phyloP scores from a whole-genome alignment of 1,139 yeast species.

The Suhomyces panamericanus region DNA sequence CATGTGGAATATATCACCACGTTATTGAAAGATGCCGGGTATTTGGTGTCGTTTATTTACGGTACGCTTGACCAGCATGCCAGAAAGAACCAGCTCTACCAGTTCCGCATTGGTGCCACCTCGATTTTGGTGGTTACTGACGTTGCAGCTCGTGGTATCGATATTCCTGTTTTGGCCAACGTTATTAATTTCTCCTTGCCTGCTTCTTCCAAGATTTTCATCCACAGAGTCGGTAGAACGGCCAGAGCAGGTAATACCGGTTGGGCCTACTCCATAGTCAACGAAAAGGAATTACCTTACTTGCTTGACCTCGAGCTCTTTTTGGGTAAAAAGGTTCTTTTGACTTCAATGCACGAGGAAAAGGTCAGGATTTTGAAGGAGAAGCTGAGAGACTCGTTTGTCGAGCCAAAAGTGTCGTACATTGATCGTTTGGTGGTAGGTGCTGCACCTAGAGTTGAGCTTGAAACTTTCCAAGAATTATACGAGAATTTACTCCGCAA shows the following conservation, averaged over 20 bases:
- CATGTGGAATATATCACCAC: conserved; percentile 89
- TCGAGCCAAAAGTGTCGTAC: conserved; percentile 62
- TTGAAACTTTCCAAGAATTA: conserved; percentile 75
- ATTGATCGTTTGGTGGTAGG: conserved; percentile 83
- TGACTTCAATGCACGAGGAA: conserved; percentile 69
- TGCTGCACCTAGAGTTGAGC: conserved; percentile 66
- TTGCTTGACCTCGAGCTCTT: conserved; percentile 87
- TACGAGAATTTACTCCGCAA: conserved; percentile 60
- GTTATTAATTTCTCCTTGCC: conserved; percentile 91
- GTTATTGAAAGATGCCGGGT: conserved; percentile 74
- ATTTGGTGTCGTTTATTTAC: conserved; percentile 83
- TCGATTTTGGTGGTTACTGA: conserved; percentile 90
- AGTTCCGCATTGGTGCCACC: conserved; percentile 82
- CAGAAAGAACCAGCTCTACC: conserved; percentile 81
- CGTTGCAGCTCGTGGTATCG: conserved; percentile 99
- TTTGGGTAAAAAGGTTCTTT: conserved; percentile 75
- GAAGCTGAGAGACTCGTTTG: conserved; percentile 40
- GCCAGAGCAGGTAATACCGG: conserved; percentile 99
- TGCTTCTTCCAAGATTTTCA: conserved; percentile 86
- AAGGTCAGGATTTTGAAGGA: conserved; percentile 53
- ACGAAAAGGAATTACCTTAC: conserved; percentile 86
- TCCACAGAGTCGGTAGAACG: conserved; percentile 98
- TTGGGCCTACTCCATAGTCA: conserved; percentile 92
- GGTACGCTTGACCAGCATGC: conserved; percentile 96
- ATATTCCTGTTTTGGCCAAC: conserved; percentile 93